These are phyloP conservation scores for Monosporascus sp. DNA, from an alignment of 2,329 filamentous ascomycete species.

Conservation along the genomic window DNA sequence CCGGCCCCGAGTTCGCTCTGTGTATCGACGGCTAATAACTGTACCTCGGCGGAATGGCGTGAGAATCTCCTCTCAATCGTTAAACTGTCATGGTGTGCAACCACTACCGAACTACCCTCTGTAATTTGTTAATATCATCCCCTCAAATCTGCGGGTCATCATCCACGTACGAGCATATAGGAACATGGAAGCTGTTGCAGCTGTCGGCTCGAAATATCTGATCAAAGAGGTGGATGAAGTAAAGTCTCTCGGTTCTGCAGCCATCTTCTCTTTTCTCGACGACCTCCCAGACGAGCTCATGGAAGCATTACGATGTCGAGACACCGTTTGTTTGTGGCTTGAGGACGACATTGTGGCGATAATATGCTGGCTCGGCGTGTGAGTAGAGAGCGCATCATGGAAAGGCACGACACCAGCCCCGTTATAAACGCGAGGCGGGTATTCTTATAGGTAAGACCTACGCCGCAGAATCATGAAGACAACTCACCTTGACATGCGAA, in stretches of 20 bases:
- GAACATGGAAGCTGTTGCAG: constrained; percentile 85
- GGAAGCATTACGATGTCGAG: constrained; percentile 54
- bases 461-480: constrained; percentile 2
- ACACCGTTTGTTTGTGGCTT: constrained; percentile 34
- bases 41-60: constrained; percentile 75
- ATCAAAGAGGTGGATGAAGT: constrained; percentile 41
- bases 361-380: constrained; percentile 26
- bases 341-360: constrained; percentile 52
- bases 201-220: constrained; percentile 75
- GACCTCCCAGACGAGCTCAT: constrained; percentile 50
- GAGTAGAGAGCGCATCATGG: constrained; percentile 8
- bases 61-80: constrained; percentile 84
- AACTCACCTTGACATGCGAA: constrained; percentile 26
- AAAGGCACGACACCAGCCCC: constrained; percentile 5
- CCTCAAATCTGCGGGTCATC: not conserved
- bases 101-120: constrained; percentile 73
- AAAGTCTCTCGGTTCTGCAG: constrained; percentile 45
- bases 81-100: constrained; percentile 87
- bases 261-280: constrained; percentile 37
- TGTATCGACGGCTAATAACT: constrained; percentile 83
- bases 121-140: not conserved
- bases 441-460: constrained; percentile 6
- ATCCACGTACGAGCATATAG: constrained; percentile 60
- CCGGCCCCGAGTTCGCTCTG: constrained; percentile 82
- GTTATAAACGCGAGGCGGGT: constrained; percentile 6